phyloP scores from a whole-genome alignment of 495 filamentous ascomycete species.

The Cudoniella acicularis region DNA sequence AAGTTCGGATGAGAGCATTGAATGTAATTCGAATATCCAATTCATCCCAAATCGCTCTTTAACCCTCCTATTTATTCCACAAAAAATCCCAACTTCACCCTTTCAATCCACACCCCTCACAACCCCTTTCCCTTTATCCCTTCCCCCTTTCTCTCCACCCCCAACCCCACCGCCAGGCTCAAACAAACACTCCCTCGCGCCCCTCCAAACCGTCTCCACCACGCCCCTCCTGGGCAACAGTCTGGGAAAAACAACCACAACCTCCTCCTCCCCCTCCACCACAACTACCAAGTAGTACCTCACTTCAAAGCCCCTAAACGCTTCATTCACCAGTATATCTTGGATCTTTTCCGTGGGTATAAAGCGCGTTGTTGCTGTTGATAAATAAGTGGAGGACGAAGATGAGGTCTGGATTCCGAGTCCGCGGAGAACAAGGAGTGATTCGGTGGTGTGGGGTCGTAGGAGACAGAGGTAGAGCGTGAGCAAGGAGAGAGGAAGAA shows the following conservation, averaged over 20 bases:
- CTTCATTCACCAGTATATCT: slow-evolving; percentile 93
- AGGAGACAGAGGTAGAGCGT: slow-evolving; percentile 34
- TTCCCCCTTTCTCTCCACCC: neutral
- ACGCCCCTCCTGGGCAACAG: slow-evolving; percentile 66
- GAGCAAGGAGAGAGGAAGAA: slow-evolving; percentile 7
- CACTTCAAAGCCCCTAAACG: slow-evolving; percentile 90
- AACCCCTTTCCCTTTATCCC: neutral
- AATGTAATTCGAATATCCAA: no score
- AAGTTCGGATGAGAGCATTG: no score
- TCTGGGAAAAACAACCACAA: slow-evolving; percentile 90
- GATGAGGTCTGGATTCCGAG: slow-evolving; percentile 88
- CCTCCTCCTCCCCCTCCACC: slow-evolving; percentile 83
- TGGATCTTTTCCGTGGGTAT: slow-evolving; percentile 90
- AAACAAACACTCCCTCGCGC: slow-evolving; percentile 70
- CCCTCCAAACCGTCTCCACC: slow-evolving; percentile 83
- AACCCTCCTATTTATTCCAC: no score
- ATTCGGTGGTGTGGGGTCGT: slow-evolving; percentile 64
- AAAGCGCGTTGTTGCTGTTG: slow-evolving; percentile 68
- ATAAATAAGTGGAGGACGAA: slow-evolving; percentile 59
- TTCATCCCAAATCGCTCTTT: no score
- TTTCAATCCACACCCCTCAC: neutral
- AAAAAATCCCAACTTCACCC: no score
- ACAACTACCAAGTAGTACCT: slow-evolving; percentile 85
- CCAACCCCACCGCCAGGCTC: slow-evolving; percentile 49
- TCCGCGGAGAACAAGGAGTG: slow-evolving; percentile 80